phyloP scores from a whole-genome alignment of 495 filamentous ascomycete genomes.

The Hypomontagnella monticulosa region DNA sequence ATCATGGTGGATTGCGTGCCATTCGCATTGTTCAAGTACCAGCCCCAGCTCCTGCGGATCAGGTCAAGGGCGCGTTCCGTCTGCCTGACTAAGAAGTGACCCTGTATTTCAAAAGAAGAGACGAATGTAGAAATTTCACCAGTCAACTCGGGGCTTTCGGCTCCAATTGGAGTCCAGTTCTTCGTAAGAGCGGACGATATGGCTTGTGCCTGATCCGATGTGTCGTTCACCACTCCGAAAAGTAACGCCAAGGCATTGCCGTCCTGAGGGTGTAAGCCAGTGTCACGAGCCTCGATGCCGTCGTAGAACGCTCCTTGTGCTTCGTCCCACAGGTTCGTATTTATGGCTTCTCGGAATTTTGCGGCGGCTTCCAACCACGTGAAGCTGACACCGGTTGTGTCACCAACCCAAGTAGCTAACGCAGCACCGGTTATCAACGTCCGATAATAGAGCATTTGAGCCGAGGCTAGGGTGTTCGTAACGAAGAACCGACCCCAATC shows the following conservation, averaged over 20 bases:
- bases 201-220: constrained; percentile 36
- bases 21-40: constrained; percentile 68
- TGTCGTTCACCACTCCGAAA: constrained; percentile 49
- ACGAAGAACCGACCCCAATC: constrained; percentile 69
- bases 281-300: constrained; percentile 53
- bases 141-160: constrained; percentile 65
- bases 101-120: constrained; percentile 70
- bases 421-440: constrained; percentile 59
- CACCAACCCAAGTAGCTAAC: constrained; percentile 61
- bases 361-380: constrained; percentile 55
- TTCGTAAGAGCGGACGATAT: constrained; percentile 59
- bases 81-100: constrained; percentile 64
- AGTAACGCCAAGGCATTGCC: constrained; percentile 61
- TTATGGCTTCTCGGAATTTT: constrained; percentile 54
- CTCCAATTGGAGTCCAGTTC: constrained; percentile 69
- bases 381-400: constrained; percentile 53
- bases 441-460: constrained; percentile 68
- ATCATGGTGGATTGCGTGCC: constrained; percentile 71
- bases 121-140: constrained; percentile 72
- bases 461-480: constrained; percentile 62
- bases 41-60: constrained; percentile 69
- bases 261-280: constrained; percentile 60
- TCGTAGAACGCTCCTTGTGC: constrained; percentile 65
- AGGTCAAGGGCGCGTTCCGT: constrained; percentile 65
- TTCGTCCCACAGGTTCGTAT: constrained; percentile 62